phyloP scores from a whole-genome alignment of 2,329 filamentous ascomycete species.

The Orbilia javanica region DNA sequence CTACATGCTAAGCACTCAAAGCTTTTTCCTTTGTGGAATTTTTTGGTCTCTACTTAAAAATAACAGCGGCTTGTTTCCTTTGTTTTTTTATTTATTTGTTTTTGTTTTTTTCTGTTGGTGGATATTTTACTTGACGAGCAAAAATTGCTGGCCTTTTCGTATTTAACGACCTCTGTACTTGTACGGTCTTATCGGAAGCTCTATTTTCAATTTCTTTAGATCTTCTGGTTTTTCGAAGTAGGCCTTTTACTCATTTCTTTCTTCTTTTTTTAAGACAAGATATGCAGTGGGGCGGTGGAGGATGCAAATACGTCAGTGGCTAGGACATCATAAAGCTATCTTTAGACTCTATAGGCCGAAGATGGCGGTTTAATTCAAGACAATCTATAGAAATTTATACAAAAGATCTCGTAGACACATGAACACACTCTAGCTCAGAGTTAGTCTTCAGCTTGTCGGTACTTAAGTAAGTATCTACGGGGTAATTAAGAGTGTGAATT shows the following conservation, averaged over 20 bases:
- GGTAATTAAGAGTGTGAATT: no score
- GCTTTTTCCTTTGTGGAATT: neutral
- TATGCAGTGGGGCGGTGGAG: neutral
- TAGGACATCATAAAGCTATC: no score
- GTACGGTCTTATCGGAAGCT: neutral
- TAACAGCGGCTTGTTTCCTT: slow-evolving; percentile 8
- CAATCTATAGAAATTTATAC: no score
- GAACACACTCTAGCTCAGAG: no score
- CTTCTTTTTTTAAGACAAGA: neutral
- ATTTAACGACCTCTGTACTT: neutral
- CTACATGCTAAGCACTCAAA: neutral
- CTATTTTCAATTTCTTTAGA: neutral
- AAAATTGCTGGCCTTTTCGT: neutral
- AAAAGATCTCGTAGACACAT: no score
- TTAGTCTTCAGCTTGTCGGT: no score
- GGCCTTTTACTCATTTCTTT: neutral
- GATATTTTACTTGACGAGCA: neutral
- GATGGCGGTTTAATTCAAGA: no score
- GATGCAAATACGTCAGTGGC: no score
- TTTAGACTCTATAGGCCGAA: no score
- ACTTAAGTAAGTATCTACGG: no score
- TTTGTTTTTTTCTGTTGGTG: neutral
- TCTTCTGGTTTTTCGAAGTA: neutral
- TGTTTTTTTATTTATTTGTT: no score
- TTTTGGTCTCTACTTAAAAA: neutral